phyloP scores from a whole-genome alignment of 1,284 basidiomycete genomes.

The Rhodotorula sp. region DNA sequence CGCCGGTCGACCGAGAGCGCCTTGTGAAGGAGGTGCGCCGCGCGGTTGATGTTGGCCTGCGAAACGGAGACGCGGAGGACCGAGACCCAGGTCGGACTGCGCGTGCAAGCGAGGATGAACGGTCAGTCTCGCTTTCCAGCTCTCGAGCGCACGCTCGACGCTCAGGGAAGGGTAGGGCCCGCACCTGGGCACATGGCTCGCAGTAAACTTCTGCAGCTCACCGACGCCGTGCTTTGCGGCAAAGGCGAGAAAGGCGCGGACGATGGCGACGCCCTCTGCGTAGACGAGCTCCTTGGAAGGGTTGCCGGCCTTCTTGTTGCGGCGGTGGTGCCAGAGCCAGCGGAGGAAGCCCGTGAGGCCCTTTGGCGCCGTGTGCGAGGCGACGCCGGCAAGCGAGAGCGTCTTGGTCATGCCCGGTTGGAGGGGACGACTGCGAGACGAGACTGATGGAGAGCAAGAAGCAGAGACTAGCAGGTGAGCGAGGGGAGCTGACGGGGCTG shows the following conservation, averaged over 20 bases:
- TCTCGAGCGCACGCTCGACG: no score
- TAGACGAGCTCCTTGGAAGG: constrained; percentile 41
- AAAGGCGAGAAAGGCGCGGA: constrained; percentile 40
- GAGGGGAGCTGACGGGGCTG: neutral
- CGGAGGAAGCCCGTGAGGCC: constrained; percentile 30
- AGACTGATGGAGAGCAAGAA: no score
- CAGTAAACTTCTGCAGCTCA: constrained; percentile 54
- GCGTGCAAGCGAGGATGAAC: neutral
- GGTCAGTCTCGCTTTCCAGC: neutral
- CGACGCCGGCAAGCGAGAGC: constrained; percentile 24
- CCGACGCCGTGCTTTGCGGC: constrained; percentile 47
- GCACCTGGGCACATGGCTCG: constrained; percentile 48
- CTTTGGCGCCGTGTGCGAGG: constrained; percentile 22
- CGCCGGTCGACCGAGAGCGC: constrained; percentile 49
- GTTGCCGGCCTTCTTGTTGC: constrained; percentile 23
- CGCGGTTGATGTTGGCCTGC: constrained; percentile 46
- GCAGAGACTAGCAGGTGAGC: neutral
- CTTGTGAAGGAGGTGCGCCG: constrained; percentile 49
- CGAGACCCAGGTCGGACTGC: constrained; percentile 50
- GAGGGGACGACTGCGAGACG: neutral
- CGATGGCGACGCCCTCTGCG: constrained; percentile 43
- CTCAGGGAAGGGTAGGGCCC: neutral
- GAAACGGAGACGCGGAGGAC: constrained; percentile 50
- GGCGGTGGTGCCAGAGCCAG: constrained; percentile 32
- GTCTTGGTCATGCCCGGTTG: constrained; percentile 13